These are phyloP conservation scores for Ophiostoma quercus DNA, from an alignment of 2,329 filamentous ascomycete genomes.

Conservation along the genomic window DNA sequence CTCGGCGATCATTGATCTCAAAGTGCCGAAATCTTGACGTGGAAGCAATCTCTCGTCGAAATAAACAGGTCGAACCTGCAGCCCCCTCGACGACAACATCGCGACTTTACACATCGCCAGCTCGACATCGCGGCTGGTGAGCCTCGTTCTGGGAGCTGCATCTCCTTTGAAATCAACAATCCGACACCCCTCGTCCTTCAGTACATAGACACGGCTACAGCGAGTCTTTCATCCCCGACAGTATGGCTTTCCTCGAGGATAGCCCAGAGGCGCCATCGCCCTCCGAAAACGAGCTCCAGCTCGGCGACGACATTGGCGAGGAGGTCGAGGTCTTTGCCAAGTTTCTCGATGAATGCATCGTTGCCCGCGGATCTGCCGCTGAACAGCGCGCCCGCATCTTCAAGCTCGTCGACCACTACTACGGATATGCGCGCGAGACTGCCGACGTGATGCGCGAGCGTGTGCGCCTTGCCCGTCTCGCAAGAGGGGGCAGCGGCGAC, in stretches of 20 bases:
- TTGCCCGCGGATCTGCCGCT: conserved; percentile 42
- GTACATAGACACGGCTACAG: background rate
- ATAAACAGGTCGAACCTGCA: background rate
- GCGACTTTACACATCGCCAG: background rate
- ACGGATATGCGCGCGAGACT: conserved; percentile 49
- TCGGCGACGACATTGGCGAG: conserved; percentile 53
- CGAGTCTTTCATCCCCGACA: background rate
- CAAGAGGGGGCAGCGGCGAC: conserved; percentile 25
- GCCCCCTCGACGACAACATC: background rate
- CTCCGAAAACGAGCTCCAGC: conserved; percentile 25
- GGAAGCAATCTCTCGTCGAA: background rate
- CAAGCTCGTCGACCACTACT: conserved; percentile 61
- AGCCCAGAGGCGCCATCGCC: conserved; percentile 29
- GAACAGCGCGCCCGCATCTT: conserved; percentile 63
- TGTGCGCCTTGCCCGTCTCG: conserved; percentile 31
- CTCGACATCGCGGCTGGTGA: background rate
- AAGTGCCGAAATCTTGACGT: background rate
- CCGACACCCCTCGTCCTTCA: background rate
- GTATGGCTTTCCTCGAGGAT: conserved; percentile 34
- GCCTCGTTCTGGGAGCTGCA: background rate
- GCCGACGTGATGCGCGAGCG: conserved; percentile 42
- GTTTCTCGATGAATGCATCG: conserved; percentile 68
- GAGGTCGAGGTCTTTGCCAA: conserved; percentile 86
- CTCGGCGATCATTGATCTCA: background rate
- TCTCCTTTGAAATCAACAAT: background rate